Evolutionary conservation across 257 asterid genomes (phyloP).

Genomic region (Perilla frutescens): DNA sequence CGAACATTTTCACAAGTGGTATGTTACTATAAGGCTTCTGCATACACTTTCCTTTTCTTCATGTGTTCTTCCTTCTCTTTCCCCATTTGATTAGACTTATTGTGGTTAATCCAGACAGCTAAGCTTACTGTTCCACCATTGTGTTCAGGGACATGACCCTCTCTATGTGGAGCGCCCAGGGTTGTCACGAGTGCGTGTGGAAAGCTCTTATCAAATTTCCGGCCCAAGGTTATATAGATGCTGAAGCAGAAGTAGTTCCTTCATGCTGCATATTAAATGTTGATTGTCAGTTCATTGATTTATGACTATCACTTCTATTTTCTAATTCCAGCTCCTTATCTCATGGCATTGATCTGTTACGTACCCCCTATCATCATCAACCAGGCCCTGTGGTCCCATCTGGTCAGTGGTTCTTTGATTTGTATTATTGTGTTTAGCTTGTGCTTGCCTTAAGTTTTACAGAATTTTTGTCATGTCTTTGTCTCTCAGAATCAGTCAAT

Average conservation of each 20-base stretch:
- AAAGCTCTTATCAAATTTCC: constrained; percentile 46
- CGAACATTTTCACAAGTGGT: constrained; percentile 55
- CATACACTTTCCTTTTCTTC: not conserved
- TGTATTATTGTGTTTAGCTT: constrained; percentile 11
- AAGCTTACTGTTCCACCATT: constrained; percentile 21
- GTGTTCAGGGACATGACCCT: constrained; percentile 51
- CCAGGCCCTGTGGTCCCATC: constrained; percentile 30
- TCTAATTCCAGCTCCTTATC: constrained; percentile 41
- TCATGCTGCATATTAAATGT: constrained; percentile 13
- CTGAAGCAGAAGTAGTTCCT: constrained; percentile 11
- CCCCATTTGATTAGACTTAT: constrained; percentile 6
- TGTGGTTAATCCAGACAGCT: constrained; percentile 14
- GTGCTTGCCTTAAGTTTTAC: not conserved
- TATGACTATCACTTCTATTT: constrained; percentile 14
- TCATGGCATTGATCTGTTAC: constrained; percentile 28
- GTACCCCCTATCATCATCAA: constrained; percentile 38
- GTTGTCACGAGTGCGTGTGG: constrained; percentile 43
- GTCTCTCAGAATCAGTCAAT: constrained; percentile 41
- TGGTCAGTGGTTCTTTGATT: constrained; percentile 37
- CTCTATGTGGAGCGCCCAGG: constrained; percentile 46
- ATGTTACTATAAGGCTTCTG: constrained; percentile 25
- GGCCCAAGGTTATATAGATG: constrained; percentile 49
- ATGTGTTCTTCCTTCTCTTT: not conserved
- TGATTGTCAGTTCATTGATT: not conserved
- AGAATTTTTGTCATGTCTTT: constrained; percentile 6